Conservation (phyloP, 257 asterid genomes). For the Solanum sejunctum region DNA sequence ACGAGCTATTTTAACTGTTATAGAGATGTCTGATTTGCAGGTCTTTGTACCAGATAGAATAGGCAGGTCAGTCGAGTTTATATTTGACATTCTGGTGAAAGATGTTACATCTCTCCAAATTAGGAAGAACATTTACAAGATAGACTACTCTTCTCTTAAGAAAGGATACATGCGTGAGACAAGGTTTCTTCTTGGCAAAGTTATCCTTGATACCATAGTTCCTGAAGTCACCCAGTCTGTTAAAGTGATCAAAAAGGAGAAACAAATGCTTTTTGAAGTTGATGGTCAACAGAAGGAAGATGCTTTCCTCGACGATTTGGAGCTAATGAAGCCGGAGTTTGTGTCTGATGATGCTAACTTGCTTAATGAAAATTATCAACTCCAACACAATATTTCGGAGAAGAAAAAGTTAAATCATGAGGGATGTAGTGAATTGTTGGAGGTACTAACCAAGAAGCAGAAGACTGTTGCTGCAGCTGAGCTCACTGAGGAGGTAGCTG, state of each 20-base stretch:
- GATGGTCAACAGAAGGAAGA: not conserved
- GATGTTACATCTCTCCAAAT: slow-evolving; percentile 15
- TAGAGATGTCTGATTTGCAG: slow-evolving; percentile 27
- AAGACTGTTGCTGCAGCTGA: not conserved
- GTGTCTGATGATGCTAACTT: not conserved
- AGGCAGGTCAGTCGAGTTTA: slow-evolving; percentile 15
- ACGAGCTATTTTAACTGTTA: not conserved
- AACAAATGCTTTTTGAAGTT: not conserved
- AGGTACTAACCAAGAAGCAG: not conserved
- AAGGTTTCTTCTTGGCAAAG: slow-evolving; percentile 67
- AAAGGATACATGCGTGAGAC: slow-evolving; percentile 29
- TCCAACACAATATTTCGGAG: slow-evolving; percentile 2
- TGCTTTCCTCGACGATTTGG: not conserved
- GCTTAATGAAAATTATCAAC: not conserved
- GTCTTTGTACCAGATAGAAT: slow-evolving; percentile 36
- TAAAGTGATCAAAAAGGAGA: slow-evolving; percentile 8
- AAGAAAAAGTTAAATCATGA: slow-evolving; percentile 4
- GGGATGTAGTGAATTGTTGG: not conserved
- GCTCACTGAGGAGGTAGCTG: not conserved
- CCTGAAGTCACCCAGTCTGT: not conserved
- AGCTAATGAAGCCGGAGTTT: not conserved
- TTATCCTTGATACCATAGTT: slow-evolving; percentile 41
- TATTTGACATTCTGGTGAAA: slow-evolving; percentile 13
- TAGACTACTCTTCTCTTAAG: slow-evolving; percentile 24
- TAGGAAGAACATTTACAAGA: slow-evolving; percentile 10